Evolutionary conservation across 108 stramenopile genomes (phyloP).

Genomic region (Skeletonema tropicum): DNA sequence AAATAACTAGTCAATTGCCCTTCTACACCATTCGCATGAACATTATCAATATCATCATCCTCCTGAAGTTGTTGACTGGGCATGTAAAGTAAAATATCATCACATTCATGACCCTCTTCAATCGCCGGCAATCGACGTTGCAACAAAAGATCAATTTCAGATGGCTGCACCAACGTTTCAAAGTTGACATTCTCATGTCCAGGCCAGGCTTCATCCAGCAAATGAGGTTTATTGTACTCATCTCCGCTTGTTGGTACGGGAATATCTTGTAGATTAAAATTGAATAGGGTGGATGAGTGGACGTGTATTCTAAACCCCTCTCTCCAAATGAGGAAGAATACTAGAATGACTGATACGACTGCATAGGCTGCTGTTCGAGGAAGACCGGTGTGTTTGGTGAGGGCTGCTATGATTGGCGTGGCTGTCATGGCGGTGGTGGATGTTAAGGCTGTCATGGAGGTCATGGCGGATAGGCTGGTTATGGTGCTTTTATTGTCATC

Average conservation of each 20-base stretch:
- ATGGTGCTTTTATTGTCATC: background rate
- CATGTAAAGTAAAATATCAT: slow-evolving; percentile 39
- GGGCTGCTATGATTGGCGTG: background rate
- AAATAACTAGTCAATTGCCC: slow-evolving; percentile 37
- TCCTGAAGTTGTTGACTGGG: slow-evolving; percentile 11
- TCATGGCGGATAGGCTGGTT: background rate
- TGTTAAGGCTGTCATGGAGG: background rate
- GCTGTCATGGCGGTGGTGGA: background rate
- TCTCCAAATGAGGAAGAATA: background rate
- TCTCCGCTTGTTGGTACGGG: background rate
- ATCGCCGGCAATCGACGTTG: background rate
- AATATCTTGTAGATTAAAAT: background rate
- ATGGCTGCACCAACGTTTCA: background rate
- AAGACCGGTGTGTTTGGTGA: background rate
- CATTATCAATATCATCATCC: background rate
- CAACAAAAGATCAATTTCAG: background rate
- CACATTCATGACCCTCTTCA: slow-evolving; percentile 18
- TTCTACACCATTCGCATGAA: slow-evolving; percentile 9
- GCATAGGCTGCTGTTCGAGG: background rate
- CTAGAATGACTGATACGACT: background rate
- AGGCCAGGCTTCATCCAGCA: background rate
- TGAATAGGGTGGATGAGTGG: background rate
- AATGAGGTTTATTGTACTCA: background rate
- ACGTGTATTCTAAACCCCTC: slow-evolving; percentile 6
- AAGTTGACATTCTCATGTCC: slow-evolving; percentile 1